These are phyloP conservation scores for Fomitopsis betulina DNA, from an alignment of 1,284 basidiomycete genomes.

Conservation along the genomic window DNA sequence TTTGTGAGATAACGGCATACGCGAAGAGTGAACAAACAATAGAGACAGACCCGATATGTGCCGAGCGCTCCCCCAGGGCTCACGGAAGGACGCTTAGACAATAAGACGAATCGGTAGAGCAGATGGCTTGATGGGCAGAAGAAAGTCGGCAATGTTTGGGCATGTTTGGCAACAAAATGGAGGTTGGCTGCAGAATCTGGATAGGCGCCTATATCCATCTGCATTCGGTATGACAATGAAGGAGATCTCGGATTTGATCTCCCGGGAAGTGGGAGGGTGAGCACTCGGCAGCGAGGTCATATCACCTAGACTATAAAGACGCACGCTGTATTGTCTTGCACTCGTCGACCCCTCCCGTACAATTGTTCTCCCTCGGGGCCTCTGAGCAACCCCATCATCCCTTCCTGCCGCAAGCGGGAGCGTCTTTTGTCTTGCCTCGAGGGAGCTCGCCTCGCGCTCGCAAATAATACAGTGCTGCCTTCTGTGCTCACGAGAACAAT, in stretches of 20 bases:
- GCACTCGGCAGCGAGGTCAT: slow-evolving; percentile 36
- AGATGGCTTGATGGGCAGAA: slow-evolving; percentile 22
- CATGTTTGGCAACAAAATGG: slow-evolving; percentile 40
- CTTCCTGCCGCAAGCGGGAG: slow-evolving; percentile 27
- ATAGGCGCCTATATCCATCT: slow-evolving; percentile 30
- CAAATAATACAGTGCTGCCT: slow-evolving; percentile 20
- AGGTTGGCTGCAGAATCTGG: slow-evolving; percentile 31
- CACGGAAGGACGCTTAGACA: slow-evolving; percentile 34
- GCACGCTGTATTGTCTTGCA: slow-evolving; percentile 52
- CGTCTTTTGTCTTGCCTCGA: slow-evolving; percentile 29
- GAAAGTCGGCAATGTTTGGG: slow-evolving; percentile 21
- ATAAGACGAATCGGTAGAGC: slow-evolving; percentile 32
- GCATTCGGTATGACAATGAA: slow-evolving; percentile 37
- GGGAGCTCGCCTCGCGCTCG: slow-evolving; percentile 26
- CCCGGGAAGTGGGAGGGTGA: slow-evolving; percentile 36
- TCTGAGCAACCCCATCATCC: slow-evolving; percentile 34
- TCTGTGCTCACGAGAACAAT: slow-evolving; percentile 38
- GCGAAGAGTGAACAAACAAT: slow-evolving; percentile 25
- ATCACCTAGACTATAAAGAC: slow-evolving; percentile 52
- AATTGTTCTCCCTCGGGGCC: slow-evolving; percentile 50
- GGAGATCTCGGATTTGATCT: slow-evolving; percentile 31
- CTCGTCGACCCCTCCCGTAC: slow-evolving; percentile 56
- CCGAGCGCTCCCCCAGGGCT: slow-evolving; percentile 26
- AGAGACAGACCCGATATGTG: slow-evolving; percentile 30
- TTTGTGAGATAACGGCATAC: slow-evolving; percentile 25